Evolutionary conservation across 2,329 filamentous ascomycete species (phyloP), one percentile per base, ranked within the genome.

Genomic region (Ambrosiella cleistominuta): DNA sequence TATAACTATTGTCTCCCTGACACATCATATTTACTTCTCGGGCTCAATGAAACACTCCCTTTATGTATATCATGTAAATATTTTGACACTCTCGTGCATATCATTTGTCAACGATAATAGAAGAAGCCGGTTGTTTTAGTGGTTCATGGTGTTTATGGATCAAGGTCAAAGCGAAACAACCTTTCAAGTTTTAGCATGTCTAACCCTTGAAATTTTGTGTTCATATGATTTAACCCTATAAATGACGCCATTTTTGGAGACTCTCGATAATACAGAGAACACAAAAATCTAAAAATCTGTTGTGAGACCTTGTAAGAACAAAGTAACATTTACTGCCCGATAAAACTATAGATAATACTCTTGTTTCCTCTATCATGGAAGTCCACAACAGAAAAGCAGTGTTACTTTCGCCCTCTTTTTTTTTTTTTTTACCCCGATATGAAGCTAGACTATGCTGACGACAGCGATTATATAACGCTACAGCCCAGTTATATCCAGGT

Each of bases 141-240:
- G 47, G 27, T 51, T 51, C 47, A 51, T 27, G 47, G 19, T 51
- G 19, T 51, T 51, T 36, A 51, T 51, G 47, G 47, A 15, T 51
- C 47, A 51, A 51, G 7, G 47, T 51, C 47, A 51, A 51, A 51
- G 47, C 47, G 47, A 51, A 51, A 51, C 47, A 35, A 17, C 15
- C n/a, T 47, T 13, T 19, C 47, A 19, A 51, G 47, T 51, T 51
- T 51, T 8, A 12, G 9, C 2, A 51, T 1, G 3, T 9, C 27
- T 35, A 51, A 51, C 47, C 47, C 47, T 51, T 36, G 19, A 19
- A 9, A 27, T n/a, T 11, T 2, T 2, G 17, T 35, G 47, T 27
- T 47, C 19, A 15, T 6, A 1, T 3, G 3, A 8, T 2, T 8
- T 13, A 47, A 47, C 44, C 44, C 44, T 47, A 47, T 1, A 13